Conservation (phyloP, 176 grass and related monocot species). For the Lolium rigidum region DNA sequence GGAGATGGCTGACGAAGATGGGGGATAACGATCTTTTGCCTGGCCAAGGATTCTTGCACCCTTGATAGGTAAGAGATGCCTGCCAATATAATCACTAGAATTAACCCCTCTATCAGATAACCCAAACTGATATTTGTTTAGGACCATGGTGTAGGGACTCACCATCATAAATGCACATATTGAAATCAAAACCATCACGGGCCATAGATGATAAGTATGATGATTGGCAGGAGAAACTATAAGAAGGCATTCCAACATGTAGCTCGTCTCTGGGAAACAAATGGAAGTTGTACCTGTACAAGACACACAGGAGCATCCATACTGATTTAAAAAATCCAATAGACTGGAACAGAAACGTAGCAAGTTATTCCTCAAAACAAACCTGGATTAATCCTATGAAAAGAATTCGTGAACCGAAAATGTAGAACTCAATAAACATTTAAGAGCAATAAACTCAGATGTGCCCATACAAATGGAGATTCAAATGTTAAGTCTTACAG, state of each 20-base stretch:
- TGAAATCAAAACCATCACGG: slow-evolving; percentile 96
- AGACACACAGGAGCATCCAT: slow-evolving; percentile 23
- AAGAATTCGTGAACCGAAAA: neutral
- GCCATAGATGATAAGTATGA: slow-evolving; percentile 85
- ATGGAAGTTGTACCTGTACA: slow-evolving; percentile 93
- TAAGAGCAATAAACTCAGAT: slow-evolving; percentile 17
- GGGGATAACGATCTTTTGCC: slow-evolving; percentile 55
- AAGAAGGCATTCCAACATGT: slow-evolving; percentile 77
- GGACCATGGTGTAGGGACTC: slow-evolving; percentile 9
- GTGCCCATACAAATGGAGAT: neutral
- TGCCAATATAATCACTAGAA: slow-evolving; percentile 49
- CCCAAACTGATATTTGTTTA: slow-evolving; percentile 12
- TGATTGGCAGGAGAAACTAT: slow-evolving; percentile 91
- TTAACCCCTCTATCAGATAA: slow-evolving; percentile 29
- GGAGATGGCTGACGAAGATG: slow-evolving; percentile 26
- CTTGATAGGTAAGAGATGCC: slow-evolving; percentile 96
- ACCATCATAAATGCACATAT: slow-evolving; percentile 95
- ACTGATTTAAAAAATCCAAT: slow-evolving; percentile 1
- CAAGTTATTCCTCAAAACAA: slow-evolving; percentile 1
- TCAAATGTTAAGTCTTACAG: neutral
- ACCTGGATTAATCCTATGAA: neutral
- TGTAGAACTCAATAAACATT: slow-evolving; percentile 20
- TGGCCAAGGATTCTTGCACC: slow-evolving; percentile 87
- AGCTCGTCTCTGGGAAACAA: slow-evolving; percentile 91
- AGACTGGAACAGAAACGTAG: neutral